phyloP scores from a whole-genome alignment of 768 basidiomycete genomes.

The Termitomyces sp. region DNA sequence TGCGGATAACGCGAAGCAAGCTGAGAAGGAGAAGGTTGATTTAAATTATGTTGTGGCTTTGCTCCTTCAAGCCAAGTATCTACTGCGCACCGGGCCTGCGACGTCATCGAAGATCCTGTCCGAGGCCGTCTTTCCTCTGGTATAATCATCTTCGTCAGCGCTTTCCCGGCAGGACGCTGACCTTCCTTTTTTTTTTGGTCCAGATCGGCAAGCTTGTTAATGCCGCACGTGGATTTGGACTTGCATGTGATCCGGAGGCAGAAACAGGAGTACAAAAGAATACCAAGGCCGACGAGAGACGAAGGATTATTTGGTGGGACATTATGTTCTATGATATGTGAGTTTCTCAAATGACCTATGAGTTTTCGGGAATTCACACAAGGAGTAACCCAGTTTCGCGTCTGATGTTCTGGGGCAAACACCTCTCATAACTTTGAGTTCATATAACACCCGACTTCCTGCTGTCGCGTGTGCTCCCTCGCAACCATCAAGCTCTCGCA shows the following conservation, averaged over 20 bases:
- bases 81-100: slow-evolving; percentile 12
- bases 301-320: slow-evolving; percentile 67
- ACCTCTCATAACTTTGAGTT: slow-evolving; percentile 50
- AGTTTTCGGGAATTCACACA: background rate
- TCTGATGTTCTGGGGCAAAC: slow-evolving; percentile 62
- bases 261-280: slow-evolving; percentile 10
- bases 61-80: slow-evolving; percentile 45
- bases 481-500: background rate
- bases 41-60: slow-evolving; percentile 56
- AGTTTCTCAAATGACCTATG: background rate
- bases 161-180: background rate
- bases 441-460: slow-evolving; percentile 53
- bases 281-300: slow-evolving; percentile 10
- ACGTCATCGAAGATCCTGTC: slow-evolving; percentile 3
- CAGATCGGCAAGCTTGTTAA: slow-evolving; percentile 70
- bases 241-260: slow-evolving; percentile 56
- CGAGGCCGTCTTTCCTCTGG: slow-evolving; percentile 33
- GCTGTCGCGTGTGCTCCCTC: slow-evolving; percentile 31
- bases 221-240: slow-evolving; percentile 56
- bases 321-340: slow-evolving; percentile 73
- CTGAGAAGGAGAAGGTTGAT: slow-evolving; percentile 21
- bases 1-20: background rate
- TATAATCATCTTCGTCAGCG: slow-evolving; percentile 19
- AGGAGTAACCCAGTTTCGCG: slow-evolving; percentile 44
- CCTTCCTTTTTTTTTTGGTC: background rate